Percentiles rank a stretch among this genome's conserved stretches.
These are phyloP conservation scores for Globisporangium apiculatum DNA, from an alignment of 352 stramenopile genomes.

Conservation along the genomic window DNA sequence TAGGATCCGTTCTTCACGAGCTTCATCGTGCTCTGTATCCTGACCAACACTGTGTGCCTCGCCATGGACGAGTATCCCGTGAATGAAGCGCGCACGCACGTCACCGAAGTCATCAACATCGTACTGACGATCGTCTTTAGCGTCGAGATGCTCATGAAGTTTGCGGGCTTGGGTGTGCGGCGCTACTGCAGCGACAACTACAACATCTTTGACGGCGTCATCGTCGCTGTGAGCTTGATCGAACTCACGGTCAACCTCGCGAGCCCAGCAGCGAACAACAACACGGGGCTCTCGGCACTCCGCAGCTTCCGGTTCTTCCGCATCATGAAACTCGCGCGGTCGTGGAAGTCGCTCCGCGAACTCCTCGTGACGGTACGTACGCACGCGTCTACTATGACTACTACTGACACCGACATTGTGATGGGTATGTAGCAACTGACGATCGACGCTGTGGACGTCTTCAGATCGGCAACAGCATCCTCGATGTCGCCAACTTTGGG, in stretches of 20 bases:
- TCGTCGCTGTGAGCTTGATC: slow-evolving; percentile 42
- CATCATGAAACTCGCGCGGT: slow-evolving; percentile 87
- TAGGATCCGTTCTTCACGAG: slow-evolving; percentile 24
- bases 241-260: slow-evolving; percentile 30
- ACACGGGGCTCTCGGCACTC: slow-evolving; percentile 64
- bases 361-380: slow-evolving; percentile 59
- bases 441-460: neutral
- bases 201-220: slow-evolving; percentile 51
- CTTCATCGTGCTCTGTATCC: slow-evolving; percentile 41
- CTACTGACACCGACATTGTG: too few relatives aligned
- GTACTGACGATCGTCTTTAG: slow-evolving; percentile 38
- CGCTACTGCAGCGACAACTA: slow-evolving; percentile 43
- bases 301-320: slow-evolving; percentile 79
- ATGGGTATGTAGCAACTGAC: neutral
- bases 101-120: slow-evolving; percentile 29
- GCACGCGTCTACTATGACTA: neutral
- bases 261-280: slow-evolving; percentile 15
- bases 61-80: slow-evolving; percentile 46
- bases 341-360: slow-evolving; percentile 82
- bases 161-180: slow-evolving; percentile 39
- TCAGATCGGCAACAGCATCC: slow-evolving; percentile 63
- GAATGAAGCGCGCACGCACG: slow-evolving; percentile 8
- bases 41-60: slow-evolving; percentile 56
- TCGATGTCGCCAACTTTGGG: slow-evolving; percentile 83
- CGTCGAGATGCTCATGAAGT: slow-evolving; percentile 48